Evolutionary conservation across 1,139 yeast species (phyloP), one percentile per base, ranked within the genome.

Genomic region (Pichia sp.): DNA sequence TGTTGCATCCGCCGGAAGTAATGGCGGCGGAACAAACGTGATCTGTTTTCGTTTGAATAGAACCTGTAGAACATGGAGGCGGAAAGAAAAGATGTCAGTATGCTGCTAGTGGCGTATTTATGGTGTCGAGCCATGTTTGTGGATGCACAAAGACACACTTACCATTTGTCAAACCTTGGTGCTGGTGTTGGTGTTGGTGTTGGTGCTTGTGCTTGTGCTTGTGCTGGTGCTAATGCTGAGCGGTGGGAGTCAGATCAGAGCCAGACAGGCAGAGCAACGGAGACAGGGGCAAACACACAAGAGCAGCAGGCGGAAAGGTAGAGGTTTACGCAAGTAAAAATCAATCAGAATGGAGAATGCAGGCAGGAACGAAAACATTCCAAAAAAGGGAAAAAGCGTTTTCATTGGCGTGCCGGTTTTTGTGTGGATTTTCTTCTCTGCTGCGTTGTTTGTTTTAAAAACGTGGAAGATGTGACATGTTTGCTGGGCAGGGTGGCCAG

Each of bases 11-110:
- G 63, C 65, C 0, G 92, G 90, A 2, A 84, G 63, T 13, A 76
- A 72, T 1, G 80, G 81, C 1, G 88, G 84, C 16, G 77, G 76
- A 10, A 79, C 77, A 58, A 80, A 78, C 11, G 77, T 75, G 42
- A 86, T 89, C 50, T 84, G 85, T 67, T 86, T 86, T 58, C 93
- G 74, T 67, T 86, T 86, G 71, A 82, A 86, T 45, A 85, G 73
- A 51, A 87, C 95, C 95, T 68, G 42, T 26, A 23, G n/a, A 16
- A 32, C 29, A 26, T 5, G 29, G 29, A 38, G 13, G 16, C 11
- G 30, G 15, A 3, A 42, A 5, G 7, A 43, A 29, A 26, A 26
- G 29, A 26, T 26, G 29, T 26, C 29, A 26, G 29, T 26, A 26
- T 26, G 29, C 29, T 26, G 29, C 29, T 26, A 26, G 29, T 26